Percentiles rank a stretch among this genome's conserved stretches.
These are phyloP conservation scores for Paramecium octaurelia DNA, from an alignment of 73 alveolate genomes.

Conservation along the genomic window DNA sequence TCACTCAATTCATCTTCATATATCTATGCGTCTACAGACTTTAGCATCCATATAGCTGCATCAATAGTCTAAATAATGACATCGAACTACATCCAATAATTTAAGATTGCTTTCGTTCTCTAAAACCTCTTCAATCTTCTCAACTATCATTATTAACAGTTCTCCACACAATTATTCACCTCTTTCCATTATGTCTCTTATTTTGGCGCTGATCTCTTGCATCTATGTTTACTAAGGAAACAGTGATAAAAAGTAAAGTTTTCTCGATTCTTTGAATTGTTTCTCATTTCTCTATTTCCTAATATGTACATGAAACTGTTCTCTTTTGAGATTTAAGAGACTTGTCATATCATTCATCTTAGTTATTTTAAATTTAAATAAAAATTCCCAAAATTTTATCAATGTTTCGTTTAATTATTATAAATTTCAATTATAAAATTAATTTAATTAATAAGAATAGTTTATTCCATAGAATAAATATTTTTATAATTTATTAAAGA, in stretches of 20 bases:
- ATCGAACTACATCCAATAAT: neutral
- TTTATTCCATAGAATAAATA: too few species aligned
- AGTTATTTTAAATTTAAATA: neutral
- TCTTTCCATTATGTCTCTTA: neutral
- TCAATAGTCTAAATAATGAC: neutral
- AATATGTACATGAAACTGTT: neutral
- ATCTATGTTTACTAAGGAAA: neutral
- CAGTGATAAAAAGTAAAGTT: neutral
- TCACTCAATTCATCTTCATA: neutral
- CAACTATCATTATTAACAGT: neutral
- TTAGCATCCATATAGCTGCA: constrained; percentile 32
- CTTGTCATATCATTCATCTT: neutral
- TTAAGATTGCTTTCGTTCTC: neutral
- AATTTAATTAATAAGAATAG: neutral
- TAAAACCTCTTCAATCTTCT: neutral
- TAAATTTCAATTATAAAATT: neutral
- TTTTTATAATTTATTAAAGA: too few species aligned
- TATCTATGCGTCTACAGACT: neutral
- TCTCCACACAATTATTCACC: neutral
- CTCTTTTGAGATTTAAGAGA: neutral
- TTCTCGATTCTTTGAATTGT: neutral
- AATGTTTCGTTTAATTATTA: neutral
- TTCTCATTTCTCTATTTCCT: neutral
- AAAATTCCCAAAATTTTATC: neutral
- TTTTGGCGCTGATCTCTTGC: neutral